Conservation (phyloP, 805 yeast species). For the Sungouiozyma intestinalis region DNA sequence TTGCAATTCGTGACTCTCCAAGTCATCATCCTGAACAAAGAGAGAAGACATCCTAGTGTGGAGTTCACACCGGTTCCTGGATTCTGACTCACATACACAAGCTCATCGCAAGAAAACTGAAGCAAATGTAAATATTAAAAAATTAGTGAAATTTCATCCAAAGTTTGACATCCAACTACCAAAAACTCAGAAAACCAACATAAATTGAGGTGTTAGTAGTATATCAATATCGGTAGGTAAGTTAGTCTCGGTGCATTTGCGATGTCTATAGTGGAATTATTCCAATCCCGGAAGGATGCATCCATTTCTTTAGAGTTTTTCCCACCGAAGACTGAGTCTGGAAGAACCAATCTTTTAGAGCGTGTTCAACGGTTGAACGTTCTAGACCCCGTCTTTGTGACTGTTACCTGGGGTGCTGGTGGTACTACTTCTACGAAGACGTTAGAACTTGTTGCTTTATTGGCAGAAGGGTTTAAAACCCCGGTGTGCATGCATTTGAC, state of each 20-base stretch:
- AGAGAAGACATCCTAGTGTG: slow-evolving; percentile 7
- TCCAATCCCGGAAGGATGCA: slow-evolving; percentile 39
- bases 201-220: too few species aligned
- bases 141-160: background rate
- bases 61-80: too few species aligned
- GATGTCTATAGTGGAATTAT: slow-evolving; percentile 36
- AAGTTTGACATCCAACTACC: too few species aligned
- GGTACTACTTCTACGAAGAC: slow-evolving; percentile 88
- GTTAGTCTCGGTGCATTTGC: background rate
- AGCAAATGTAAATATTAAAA: too few species aligned
- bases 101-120: background rate
- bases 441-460: slow-evolving; percentile 66
- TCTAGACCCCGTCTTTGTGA: slow-evolving; percentile 78
- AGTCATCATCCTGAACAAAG: slow-evolving; percentile 32
- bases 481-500: slow-evolving; percentile 93
- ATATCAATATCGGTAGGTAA: background rate
- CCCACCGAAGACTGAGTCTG: slow-evolving; percentile 92
- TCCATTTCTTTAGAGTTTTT: slow-evolving; percentile 89
- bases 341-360: slow-evolving; percentile 71
- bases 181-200: too few species aligned
- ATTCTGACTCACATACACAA: background rate
- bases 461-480: slow-evolving; percentile 65
- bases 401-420: slow-evolving; percentile 98
- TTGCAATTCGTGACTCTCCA: slow-evolving; percentile 26
- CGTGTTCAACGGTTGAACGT: slow-evolving; percentile 85